Base-by-base conservation (phyloP, 2,329 filamentous ascomycete genomes). In the Cladosporium sp. region DNA sequence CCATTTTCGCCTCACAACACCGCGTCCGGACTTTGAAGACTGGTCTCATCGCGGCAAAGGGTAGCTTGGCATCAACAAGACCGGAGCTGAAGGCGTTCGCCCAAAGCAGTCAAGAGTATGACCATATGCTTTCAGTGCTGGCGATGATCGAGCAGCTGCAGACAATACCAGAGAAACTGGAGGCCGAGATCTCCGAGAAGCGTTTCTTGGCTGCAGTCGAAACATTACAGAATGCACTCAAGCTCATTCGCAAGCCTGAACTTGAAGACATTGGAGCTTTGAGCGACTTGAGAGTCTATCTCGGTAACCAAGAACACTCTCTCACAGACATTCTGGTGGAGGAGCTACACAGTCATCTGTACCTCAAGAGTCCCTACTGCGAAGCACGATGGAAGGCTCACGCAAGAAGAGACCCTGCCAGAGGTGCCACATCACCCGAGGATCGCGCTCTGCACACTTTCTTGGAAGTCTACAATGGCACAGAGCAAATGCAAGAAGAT, bases 351-450 rank as follows among this genome's bases (percentile, higher is more conserved):
- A 95, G 96, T 76, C 95, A 99, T 79, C 84, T 99, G 4, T 99
- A 99, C 75, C 87, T 99, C 46, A 98, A 98, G 77, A 98, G 94
- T 3, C 95, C 94, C 0, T 99, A 99, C 76, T 98, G 94, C 75
- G 93, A 97, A 75, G 92, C 97, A 76, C 85, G 95, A 70, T 99
- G 95, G 95, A 96, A 96, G 78, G 86, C 86, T 66, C 87, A 96
- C 67, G 85, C 89, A 44, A 90, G 89, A 71, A 65, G 65, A 58
- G 86, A 85, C 44, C 69, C 57, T 14, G 67, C 26, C 31, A 53
- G 66, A 11, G 65, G 66, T 29, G 65, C 67, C 8, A 65, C 74
- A 49, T 77, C 79, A 62, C 76, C 80, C 1, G 83, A 84, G 75
- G 85, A 86, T 44, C 80, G 84, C 46, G 79, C 83, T 11, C 77